Base-by-base conservation (phyloP, 2,329 filamentous ascomycete species). In the Neodidymelliopsis sp. region DNA sequence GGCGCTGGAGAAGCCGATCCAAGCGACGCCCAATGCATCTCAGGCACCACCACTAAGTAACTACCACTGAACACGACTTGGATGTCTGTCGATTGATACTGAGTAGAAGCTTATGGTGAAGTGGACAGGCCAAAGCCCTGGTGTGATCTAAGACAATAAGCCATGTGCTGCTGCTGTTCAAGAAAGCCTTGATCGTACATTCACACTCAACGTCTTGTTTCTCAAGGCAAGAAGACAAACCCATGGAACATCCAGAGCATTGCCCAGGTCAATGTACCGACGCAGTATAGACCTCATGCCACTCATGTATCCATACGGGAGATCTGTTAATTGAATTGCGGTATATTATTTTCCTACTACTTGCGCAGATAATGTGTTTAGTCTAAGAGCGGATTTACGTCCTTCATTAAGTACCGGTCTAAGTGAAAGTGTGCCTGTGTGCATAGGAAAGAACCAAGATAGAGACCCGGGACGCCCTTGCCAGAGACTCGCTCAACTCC, bases 361-460 rank as follows among this genome's bases (percentile, higher is more conserved):
- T 62, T 54, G 62, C 58, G 65, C 63, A 65, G 58, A 59, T n/a
- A n/a, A n/a, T n/a, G 52, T 55, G 56, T 65, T 54, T 66, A 71
- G 62, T 72, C 69, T 72, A 72, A 56, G 42, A 47, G 66, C 61
- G 69, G 69, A 73, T 68, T 46, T 62, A 60, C 50, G 67, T 70
- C 69, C 68, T 70, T 71, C 67, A 72, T 73, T 72, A 73, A 71
- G 59, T 71, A 66, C 69, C 70, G 67, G 69, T 72, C 68, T 73
- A 72, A 56, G 53, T 62, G 61, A 66, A 49, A 51, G 36, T 61
- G 45, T 67, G 60, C 59, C 56, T 56, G 57, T 62, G 59, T 62
- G 57, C 49, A 62, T 53, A 64, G 52, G 54, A 58, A 59, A 66
- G 55, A 60, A 51, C 53, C 53, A 54, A 53, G 31, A 52, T 24